Base-by-base conservation (phyloP, 768 basidiomycete genomes). In the Glaciozyma antarctica region DNA sequence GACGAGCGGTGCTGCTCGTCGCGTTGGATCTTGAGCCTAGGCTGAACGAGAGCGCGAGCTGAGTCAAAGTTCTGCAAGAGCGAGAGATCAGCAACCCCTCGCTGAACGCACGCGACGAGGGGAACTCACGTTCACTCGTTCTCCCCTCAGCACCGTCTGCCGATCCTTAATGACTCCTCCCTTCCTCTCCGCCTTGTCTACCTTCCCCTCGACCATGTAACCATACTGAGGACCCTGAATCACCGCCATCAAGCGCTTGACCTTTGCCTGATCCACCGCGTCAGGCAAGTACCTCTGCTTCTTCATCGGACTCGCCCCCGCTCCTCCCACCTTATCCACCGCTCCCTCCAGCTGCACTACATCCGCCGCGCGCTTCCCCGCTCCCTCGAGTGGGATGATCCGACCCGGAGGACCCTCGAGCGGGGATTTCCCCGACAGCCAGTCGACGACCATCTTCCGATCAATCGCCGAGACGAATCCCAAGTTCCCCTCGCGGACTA, bases 401-500 rank as follows among this genome's bases (percentile, higher is more conserved):
- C 58, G 48, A 6, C 61, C 78, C 68, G 85, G 79, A 30, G 81
- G 79, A n/a, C 81, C 81, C 55, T 83, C 80, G 52, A 81, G 79
- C 8, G 74, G 64, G 17, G 76, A 75, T 72, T 78, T 81, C 44
- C 88, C 85, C 71, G 87, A 84, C 52, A 97, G 75, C 85, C 88
- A 97, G 59, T 93, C 91, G 44, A 89, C 84, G 0, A 94, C 85
- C 53, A 81, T 81, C 78, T 88, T 90, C 67, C 92, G 80, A 77
- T 95, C 92, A 4, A 90, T 89, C 43, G 90, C 84, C 70, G 87
- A 85, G 47, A 97, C 89, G 75, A 90, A 83, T 3, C 83, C 80
- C 38, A 91, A 77, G 1, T 88, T 87, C 51, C 81, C 81, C 73
- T 88, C 87, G 61, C 88, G 80, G 3, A 86, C 86, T 72, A 88